Evolutionary conservation across 352 stramenopile genomes (phyloP).

Genomic region (Phytophthora macrochlamydospora): DNA sequence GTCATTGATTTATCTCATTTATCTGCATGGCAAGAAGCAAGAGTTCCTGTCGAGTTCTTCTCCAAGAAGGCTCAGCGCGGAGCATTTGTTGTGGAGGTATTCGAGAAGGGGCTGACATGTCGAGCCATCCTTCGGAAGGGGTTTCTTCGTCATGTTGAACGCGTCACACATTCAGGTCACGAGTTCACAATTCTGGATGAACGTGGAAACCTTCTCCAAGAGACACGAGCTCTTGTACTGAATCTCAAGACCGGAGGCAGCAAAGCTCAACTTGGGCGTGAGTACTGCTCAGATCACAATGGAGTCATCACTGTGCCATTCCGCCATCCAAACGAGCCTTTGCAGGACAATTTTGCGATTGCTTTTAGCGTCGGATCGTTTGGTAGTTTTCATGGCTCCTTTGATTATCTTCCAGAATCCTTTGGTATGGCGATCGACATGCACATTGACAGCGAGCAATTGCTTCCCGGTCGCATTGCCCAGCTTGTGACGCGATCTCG

Average conservation of each 20-base stretch:
- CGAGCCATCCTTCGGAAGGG: constrained; percentile 64
- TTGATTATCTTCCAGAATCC: constrained; percentile 43
- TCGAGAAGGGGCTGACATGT: constrained; percentile 59
- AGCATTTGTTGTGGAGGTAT: constrained; percentile 68
- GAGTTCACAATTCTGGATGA: constrained; percentile 63
- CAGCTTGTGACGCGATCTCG: constrained; percentile 34
- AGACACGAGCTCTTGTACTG: constrained; percentile 42
- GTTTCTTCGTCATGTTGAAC: constrained; percentile 54
- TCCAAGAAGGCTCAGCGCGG: constrained; percentile 33
- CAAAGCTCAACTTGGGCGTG: constrained; percentile 38
- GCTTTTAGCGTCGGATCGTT: constrained; percentile 44
- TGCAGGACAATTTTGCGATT: constrained; percentile 49
- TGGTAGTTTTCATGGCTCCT: constrained; percentile 43
- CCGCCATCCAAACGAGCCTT: constrained; percentile 29
- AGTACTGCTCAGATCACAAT: constrained; percentile 32
- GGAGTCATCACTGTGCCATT: constrained; percentile 54
- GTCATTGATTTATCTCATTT: constrained; percentile 55
- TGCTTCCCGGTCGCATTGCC: constrained; percentile 45
- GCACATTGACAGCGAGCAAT: constrained; percentile 57
- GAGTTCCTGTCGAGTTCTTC: constrained; percentile 40
- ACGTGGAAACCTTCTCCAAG: constrained; percentile 35
- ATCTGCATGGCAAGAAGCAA: constrained; percentile 45
- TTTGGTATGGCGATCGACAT: constrained; percentile 47
- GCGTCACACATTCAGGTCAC: constrained; percentile 48
- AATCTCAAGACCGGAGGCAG: constrained; percentile 43